Evolutionary conservation across 306 rosid genomes (phyloP), one percentile per base, ranked within the genome.

Genomic region (Vachellia pachyceras): DNA sequence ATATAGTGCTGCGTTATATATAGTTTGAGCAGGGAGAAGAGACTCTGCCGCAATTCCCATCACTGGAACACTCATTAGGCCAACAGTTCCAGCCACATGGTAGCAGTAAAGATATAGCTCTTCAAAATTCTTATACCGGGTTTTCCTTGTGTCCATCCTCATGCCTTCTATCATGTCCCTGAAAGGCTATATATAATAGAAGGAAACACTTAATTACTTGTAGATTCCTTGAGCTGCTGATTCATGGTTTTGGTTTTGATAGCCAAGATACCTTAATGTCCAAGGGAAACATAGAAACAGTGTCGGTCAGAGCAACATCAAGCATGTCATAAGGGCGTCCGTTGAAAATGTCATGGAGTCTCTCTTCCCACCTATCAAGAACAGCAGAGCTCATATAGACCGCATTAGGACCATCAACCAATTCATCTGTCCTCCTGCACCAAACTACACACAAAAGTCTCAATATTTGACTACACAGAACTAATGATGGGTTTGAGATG

Each of bases 371-470:
- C n/a, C 97, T 57, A 81, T 92, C 92, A 77, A 95, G 98, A 84
- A 89, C 98, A 73, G 83, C 75, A 33, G 91, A 81, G 86, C 83
- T 90, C 94, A 90, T 90, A 73, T 84, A 80, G 2, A 1, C 90
- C 5, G 98, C 90, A 61, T 94, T 92, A 3, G 98, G 98, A 42
- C 95, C 97, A 54, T 95, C 97, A 36, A 95, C 97, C 12, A 92
- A 82, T 46, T 92, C 97, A 86, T 95, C 98, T 39, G 97, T 91
- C 80, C 98, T 92, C 83, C 98, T 90, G 80, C 97, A 92, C 98
- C 97, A 95, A 80, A 92, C 98, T 94, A 80, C 73, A 79, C 12
- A 58, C 23, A 74, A 74, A 20, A 2, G 33, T 78, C 60, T 84
- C 57, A 82, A 39, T 69, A 4, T 20, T 20, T 23, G 6, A 22